These are phyloP conservation scores for Hyphopichia pseudoburtonii DNA, from an alignment of 1,139 yeast species.

Conservation along the genomic window DNA sequence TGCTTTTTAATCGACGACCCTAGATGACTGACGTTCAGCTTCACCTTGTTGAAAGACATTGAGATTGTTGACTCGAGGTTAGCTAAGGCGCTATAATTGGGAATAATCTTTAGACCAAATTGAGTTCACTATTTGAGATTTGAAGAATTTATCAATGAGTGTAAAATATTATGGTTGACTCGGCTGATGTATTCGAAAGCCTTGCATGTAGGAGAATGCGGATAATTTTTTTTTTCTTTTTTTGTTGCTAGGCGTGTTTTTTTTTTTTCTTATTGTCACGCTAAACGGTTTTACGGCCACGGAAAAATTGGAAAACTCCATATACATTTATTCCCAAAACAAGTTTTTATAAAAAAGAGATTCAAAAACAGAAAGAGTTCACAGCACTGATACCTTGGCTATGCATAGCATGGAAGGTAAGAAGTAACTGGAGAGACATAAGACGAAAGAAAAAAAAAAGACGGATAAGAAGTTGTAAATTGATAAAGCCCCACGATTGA, in stretches of 20 bases:
- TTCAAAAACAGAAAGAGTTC: background rate
- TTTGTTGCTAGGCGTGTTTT: too few relatives aligned
- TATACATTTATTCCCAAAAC: background rate
- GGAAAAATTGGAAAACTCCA: background rate
- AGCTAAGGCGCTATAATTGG: background rate
- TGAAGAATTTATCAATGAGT: too few relatives aligned
- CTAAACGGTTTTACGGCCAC: too few relatives aligned
- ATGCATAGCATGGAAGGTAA: background rate
- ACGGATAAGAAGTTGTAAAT: too few relatives aligned
- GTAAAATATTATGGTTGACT: too few relatives aligned
- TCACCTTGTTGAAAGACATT: conserved; percentile 4
- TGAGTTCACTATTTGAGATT: background rate
- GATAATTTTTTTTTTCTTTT: background rate
- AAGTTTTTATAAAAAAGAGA: background rate
- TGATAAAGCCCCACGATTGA: too few relatives aligned
- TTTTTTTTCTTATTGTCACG: too few relatives aligned
- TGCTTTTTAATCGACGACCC: conserved; percentile 3
- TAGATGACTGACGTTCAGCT: conserved; percentile 1
- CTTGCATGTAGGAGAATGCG: background rate
- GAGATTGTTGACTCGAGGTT: background rate
- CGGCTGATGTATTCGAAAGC: background rate
- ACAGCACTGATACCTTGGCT: too few relatives aligned
- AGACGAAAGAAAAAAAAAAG: too few relatives aligned
- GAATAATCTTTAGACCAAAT: background rate
- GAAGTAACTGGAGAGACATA: background rate